Evolutionary conservation across 805 yeast species (phyloP).

Genomic region (Wickerhamomyces tratensis): DNA sequence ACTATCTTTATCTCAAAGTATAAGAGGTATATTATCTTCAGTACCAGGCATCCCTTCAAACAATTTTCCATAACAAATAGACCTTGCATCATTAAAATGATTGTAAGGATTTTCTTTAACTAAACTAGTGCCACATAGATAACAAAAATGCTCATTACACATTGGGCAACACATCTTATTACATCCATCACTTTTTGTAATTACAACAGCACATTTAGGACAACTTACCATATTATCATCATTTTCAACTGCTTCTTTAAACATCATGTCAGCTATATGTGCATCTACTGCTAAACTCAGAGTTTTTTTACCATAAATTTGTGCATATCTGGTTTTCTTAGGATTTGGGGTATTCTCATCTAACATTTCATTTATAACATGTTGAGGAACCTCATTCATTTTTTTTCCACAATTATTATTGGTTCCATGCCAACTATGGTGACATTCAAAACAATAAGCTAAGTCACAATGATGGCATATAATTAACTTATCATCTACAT

Average conservation of each 20-base stretch:
- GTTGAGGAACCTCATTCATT: constrained; percentile 21
- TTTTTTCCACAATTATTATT: constrained; percentile 33
- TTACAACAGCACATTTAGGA: constrained; percentile 39
- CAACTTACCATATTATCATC: constrained; percentile 37
- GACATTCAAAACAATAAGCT: constrained; percentile 48
- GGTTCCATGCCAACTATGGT: constrained; percentile 54
- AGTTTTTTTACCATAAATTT: constrained; percentile 34
- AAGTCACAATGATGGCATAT: constrained; percentile 39
- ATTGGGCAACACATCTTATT: constrained; percentile 49
- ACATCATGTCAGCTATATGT: constrained; percentile 34
- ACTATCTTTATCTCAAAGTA: no score
- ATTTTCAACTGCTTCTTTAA: constrained; percentile 32
- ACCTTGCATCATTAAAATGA: constrained; percentile 35
- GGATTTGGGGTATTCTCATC: constrained; percentile 20
- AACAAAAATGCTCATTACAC: constrained; percentile 42
- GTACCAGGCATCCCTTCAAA: constrained; percentile 42
- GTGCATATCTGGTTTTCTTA: constrained; percentile 24
- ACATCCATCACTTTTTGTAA: constrained; percentile 53
- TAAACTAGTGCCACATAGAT: constrained; percentile 38
- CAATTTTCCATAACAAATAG: constrained; percentile 37
- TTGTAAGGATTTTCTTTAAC: constrained; percentile 35
- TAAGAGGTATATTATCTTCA: constrained; percentile 5
- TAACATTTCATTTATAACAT: constrained; percentile 15
- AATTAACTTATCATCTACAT: constrained; percentile 35
- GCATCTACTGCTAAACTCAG: constrained; percentile 34